Conservation (phyloP, 148 eudicot species). For the Camellia sinensis region DNA sequence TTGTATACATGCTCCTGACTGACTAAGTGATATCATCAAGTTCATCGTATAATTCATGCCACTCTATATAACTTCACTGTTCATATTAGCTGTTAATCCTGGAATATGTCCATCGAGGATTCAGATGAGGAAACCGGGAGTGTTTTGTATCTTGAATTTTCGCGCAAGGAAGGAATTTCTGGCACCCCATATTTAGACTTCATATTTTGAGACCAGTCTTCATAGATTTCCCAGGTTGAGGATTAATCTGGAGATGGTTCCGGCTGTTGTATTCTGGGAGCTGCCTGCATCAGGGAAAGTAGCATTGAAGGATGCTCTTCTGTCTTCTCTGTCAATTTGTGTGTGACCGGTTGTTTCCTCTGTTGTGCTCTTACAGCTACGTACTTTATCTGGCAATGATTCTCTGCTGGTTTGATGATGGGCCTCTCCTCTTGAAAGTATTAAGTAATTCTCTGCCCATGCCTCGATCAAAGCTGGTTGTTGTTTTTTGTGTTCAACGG, state of each 20-base stretch:
- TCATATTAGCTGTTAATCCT: conserved; percentile 37
- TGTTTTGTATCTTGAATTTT: conserved; percentile 28
- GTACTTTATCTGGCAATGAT: conserved; percentile 61
- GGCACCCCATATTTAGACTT: conserved; percentile 43
- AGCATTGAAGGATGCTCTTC: conserved; percentile 32
- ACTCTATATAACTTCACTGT: conserved; percentile 8
- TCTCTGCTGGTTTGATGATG: conserved; percentile 45
- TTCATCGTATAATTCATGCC: conserved; percentile 20
- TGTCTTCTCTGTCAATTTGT: conserved; percentile 36
- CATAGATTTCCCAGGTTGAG: conserved; percentile 75
- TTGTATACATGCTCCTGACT: conserved; percentile 10
- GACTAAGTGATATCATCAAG: conserved; percentile 18
- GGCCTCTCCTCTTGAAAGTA: conserved; percentile 35
- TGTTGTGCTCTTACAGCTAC: conserved; percentile 48
- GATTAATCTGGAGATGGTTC: conserved; percentile 55
- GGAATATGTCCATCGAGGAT: conserved; percentile 60
- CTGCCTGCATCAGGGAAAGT: conserved; percentile 33
- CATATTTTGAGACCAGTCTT: conserved; percentile 49
- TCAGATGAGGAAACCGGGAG: conserved; percentile 38
- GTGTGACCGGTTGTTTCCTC: conserved; percentile 28
- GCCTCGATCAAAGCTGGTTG: conserved; percentile 31
- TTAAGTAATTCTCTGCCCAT: conserved; percentile 30
- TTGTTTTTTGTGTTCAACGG: conserved; percentile 43
- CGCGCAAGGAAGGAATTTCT: conserved; percentile 43
- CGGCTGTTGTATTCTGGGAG: conserved; percentile 24